Percentiles rank a stretch among this genome's conserved stretches.
Evolutionary conservation across 805 yeast species (phyloP).

Genomic region (Cyberlindnera samutprakarnensis): DNA sequence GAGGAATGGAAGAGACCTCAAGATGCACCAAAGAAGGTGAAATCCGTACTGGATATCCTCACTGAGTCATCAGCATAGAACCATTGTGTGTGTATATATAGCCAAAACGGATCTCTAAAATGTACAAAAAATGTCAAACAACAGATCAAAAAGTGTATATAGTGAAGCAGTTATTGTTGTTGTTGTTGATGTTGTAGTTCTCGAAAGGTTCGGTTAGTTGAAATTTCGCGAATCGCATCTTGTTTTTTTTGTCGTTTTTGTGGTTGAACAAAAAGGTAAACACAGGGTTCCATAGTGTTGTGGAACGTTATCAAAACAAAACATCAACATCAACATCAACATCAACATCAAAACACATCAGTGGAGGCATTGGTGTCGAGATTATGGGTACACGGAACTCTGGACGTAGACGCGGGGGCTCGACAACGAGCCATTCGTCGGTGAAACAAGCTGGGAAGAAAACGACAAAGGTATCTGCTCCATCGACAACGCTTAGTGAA

Average conservation of each 20-base stretch:
- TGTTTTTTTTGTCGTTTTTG: no score
- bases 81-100: no score
- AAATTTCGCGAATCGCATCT: no score
- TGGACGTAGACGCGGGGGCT: constrained; percentile 1
- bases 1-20: constrained; percentile 72
- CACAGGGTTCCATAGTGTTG: no score
- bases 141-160: no score
- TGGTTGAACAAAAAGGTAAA: not conserved
- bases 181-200: no score
- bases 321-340: not conserved
- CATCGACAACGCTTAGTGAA: constrained; percentile 38
- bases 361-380: not conserved
- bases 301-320: no score
- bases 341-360: no score
- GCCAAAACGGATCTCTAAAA: no score
- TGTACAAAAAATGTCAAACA: no score
- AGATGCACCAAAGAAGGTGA: constrained; percentile 50
- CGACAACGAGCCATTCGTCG: constrained; percentile 7
- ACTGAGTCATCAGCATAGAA: no score
- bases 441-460: constrained; percentile 20
- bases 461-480: constrained; percentile 25
- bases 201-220: not conserved
- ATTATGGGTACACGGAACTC: constrained; percentile 2
- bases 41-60: constrained; percentile 16
- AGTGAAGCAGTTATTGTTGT: no score